Base-by-base conservation (phyloP, 192 early-diverging fungal genomes). In the Backusella psychrophila region DNA sequence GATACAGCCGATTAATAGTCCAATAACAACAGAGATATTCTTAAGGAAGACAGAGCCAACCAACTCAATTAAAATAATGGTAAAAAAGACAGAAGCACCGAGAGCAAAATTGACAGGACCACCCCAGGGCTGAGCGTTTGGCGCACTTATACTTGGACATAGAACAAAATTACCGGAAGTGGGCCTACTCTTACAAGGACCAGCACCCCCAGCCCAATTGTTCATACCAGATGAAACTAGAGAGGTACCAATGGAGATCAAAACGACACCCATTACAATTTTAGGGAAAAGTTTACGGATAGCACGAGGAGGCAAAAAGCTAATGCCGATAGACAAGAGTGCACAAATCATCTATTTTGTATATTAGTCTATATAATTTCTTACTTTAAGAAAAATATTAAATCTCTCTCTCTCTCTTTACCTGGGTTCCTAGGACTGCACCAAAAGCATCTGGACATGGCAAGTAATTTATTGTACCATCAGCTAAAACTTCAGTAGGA, bases 11-110 rank as follows among this genome's bases (percentile, higher is more conserved):
- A 89, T 78, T 42, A 87, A 42, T 1, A 89, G 77, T 23, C 85
- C 87, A 66, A 89, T 66, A 3, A 89, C 82, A 2, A 89, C 85
- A 52, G 85, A 78, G 14, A 82, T 82, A 33, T 87, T 89, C 72
- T 89, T 89, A 72, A 89, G 77, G 69, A 89, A 89, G 8, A 88
- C 85, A 7, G 87, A 89, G 8, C 87, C 87, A 77, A 89, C 82
- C 71, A 85, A 79, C 67, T 89, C 87, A 31, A 89, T 82, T 9
- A 89, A 1, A 23, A 89, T 80, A 66, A 89, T 89, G 11, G 75
- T 72, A 5, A 79, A 71, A 29, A 83, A 89, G 21, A 87, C 87
- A 39, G 81, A 44, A 34, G 87, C 78, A 11, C 87, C 87, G 2
- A 89, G 75, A 36, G 87, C 87, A 34, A 89, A 78, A 75, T 83